Conservation (phyloP, 2,329 filamentous ascomycete genomes). For the Penicillium sp. region DNA sequence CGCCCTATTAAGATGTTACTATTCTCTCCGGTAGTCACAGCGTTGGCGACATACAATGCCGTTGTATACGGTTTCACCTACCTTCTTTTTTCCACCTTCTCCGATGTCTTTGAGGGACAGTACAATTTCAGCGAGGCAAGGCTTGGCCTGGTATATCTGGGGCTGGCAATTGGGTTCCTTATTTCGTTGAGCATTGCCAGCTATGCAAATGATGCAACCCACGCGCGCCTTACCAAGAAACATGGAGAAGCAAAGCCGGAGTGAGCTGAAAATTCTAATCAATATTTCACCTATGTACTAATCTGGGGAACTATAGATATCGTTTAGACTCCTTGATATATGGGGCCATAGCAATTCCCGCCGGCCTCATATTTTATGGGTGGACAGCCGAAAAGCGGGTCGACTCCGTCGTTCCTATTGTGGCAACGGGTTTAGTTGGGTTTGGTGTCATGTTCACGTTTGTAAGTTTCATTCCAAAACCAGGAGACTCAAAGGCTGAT, state of each 20-base stretch:
- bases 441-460: conserved; percentile 12
- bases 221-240: neutral
- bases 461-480: neutral
- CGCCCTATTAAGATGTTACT: conserved; percentile 11
- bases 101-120: conserved; percentile 10
- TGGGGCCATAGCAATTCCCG: conserved; percentile 22
- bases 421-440: conserved; percentile 6
- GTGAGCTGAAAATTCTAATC: neutral
- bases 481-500: neutral
- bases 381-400: conserved; percentile 6
- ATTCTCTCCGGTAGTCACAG: conserved; percentile 7
- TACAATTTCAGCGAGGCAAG: conserved; percentile 5
- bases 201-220: conserved; percentile 3
- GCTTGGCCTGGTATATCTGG: conserved; percentile 12
- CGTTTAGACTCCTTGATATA: conserved; percentile 29
- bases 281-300: neutral
- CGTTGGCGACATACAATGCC: conserved; percentile 7
- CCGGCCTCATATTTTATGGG: conserved; percentile 38
- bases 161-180: conserved; percentile 10
- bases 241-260: conserved; percentile 10
- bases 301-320: neutral
- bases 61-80: conserved; percentile 16
- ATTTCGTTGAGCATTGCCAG: conserved; percentile 8
- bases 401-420: conserved; percentile 3
- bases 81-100: conserved; percentile 14